A percentile compares a stretch with the other conserved stretches of the same genome.
Evolutionary conservation across 2,329 filamentous ascomycete genomes (phyloP).

Genomic region (Penicillium crustosum): DNA sequence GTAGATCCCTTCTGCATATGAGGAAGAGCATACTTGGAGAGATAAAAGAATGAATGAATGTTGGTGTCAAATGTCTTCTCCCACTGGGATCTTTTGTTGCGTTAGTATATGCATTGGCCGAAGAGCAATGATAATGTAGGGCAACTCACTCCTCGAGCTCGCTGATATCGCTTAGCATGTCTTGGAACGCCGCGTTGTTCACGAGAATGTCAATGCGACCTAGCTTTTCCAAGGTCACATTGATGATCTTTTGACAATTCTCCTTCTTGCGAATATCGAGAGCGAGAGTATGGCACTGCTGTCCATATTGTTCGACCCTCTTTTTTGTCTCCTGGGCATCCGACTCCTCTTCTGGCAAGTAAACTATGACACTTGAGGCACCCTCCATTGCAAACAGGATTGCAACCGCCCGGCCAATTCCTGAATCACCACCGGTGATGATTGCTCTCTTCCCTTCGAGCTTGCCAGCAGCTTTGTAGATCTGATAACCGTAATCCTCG

Average conservation of each 20-base stretch:
- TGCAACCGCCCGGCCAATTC: slow-evolving; percentile 74
- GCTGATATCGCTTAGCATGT: slow-evolving; percentile 69
- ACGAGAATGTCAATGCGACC: slow-evolving; percentile 67
- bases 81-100: slow-evolving; percentile 66
- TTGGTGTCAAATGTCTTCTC: slow-evolving; percentile 76
- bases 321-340: slow-evolving; percentile 75
- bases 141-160: slow-evolving; percentile 65
- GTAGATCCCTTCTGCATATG: slow-evolving; percentile 72
- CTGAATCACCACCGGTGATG: slow-evolving; percentile 78
- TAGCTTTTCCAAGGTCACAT: slow-evolving; percentile 65
- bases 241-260: slow-evolving; percentile 69
- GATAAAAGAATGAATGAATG: slow-evolving; percentile 78
- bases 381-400: slow-evolving; percentile 80
- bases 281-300: slow-evolving; percentile 63
- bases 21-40: slow-evolving; percentile 72
- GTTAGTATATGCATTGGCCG: background rate
- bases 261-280: slow-evolving; percentile 64
- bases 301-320: slow-evolving; percentile 65
- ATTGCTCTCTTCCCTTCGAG: slow-evolving; percentile 72
- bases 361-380: slow-evolving; percentile 69
- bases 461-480: slow-evolving; percentile 74
- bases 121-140: background rate
- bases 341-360: slow-evolving; percentile 71
- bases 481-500: slow-evolving; percentile 64
- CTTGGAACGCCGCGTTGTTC: slow-evolving; percentile 73